phyloP scores from a whole-genome alignment of 1,284 basidiomycete species.

The Puccinia horiana region DNA sequence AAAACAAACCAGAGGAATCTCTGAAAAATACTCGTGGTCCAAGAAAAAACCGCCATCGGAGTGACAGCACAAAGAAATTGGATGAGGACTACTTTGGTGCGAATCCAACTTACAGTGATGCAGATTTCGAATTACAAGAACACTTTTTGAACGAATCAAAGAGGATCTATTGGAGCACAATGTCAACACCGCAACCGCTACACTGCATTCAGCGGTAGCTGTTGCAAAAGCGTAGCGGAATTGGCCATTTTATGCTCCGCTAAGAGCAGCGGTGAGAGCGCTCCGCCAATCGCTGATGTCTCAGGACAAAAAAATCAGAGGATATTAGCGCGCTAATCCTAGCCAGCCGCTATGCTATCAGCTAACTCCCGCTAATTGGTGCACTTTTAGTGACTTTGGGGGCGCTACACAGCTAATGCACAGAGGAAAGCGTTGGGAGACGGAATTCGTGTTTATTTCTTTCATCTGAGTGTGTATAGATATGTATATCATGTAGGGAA shows the following conservation, averaged over 20 bases:
- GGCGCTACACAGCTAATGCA: not conserved
- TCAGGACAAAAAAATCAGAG: not conserved
- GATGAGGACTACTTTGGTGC: not conserved
- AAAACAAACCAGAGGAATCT: not conserved
- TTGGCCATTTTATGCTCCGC: not conserved
- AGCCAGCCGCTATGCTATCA: not conserved
- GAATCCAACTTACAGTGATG: not conserved
- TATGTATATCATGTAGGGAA: too few relatives aligned
- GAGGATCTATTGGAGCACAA: not conserved
- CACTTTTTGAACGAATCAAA: not conserved
- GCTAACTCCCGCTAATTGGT: too few relatives aligned
- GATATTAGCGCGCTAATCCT: too few relatives aligned
- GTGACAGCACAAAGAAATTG: not conserved
- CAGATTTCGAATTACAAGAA: slow-evolving; percentile 3
- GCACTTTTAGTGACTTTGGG: not conserved
- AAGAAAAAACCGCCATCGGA: not conserved
- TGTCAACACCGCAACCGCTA: too few relatives aligned
- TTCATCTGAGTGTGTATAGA: too few relatives aligned
- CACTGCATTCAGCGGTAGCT: too few relatives aligned
- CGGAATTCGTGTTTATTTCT: too few relatives aligned
- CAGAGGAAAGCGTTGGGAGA: too few relatives aligned
- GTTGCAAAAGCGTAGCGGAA: too few relatives aligned
- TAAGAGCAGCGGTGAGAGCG: not conserved
- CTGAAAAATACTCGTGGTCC: not conserved
- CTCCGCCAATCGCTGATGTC: not conserved